phyloP scores from a whole-genome alignment of 352 stramenopile genomes.

The Phytophthora hybrid region DNA sequence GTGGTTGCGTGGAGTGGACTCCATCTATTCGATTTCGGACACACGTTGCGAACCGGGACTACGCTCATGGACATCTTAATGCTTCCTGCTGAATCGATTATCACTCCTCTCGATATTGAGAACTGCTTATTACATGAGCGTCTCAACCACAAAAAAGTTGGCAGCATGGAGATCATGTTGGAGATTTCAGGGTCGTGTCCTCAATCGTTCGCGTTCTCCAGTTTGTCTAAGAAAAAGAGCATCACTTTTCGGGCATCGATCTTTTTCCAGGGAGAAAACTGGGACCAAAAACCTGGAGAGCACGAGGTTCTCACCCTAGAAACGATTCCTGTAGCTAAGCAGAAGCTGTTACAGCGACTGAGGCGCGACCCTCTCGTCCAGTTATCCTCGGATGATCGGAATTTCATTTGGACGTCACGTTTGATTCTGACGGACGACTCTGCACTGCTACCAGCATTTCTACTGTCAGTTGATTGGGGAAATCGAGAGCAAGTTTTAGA shows the following conservation, averaged over 20 bases:
- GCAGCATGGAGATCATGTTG: conserved; percentile 54
- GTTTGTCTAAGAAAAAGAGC: conserved; percentile 54
- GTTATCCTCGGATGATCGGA: conserved; percentile 62
- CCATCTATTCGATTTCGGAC: conserved; percentile 86
- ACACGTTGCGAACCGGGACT: conserved; percentile 64
- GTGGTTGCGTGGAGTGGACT: conserved; percentile 69
- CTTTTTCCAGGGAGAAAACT: conserved; percentile 48
- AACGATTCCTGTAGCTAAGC: conserved; percentile 45
- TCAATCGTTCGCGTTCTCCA: conserved; percentile 72
- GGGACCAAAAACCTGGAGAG: conserved; percentile 11
- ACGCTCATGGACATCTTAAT: conserved; percentile 58
- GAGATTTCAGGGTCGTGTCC: conserved; percentile 51
- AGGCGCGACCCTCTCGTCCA: conserved; percentile 70
- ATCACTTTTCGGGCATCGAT: conserved; percentile 79
- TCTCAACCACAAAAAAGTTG: conserved; percentile 45
- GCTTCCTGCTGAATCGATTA: conserved; percentile 29
- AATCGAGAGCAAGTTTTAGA: conserved; percentile 82
- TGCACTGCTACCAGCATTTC: conserved; percentile 84
- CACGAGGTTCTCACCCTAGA: conserved; percentile 31
- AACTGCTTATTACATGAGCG: conserved; percentile 64
- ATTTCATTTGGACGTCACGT: conserved; percentile 81
- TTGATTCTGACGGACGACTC: conserved; percentile 67
- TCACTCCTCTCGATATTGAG: conserved; percentile 77
- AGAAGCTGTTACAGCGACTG: conserved; percentile 61
- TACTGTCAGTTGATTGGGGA: conserved; percentile 88